Conservation (phyloP, 306 rosid species). For the Prunus mume region DNA sequence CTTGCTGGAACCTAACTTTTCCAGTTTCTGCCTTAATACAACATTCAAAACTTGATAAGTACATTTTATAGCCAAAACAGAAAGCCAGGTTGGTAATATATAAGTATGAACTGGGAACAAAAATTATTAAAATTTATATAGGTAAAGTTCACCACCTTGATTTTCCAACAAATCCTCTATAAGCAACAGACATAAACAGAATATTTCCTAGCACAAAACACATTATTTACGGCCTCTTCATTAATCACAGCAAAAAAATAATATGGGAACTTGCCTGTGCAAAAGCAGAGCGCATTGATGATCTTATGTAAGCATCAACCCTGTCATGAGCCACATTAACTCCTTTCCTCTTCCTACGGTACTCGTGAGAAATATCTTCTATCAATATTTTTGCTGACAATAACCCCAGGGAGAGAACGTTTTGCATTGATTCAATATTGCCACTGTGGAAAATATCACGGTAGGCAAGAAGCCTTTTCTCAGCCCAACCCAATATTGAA, state of each 20-base stretch:
- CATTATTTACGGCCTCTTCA: neutral
- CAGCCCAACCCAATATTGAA: slow-evolving; percentile 68
- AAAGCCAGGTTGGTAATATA: neutral
- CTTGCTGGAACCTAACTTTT: slow-evolving; percentile 52
- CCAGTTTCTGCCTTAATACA: slow-evolving; percentile 61
- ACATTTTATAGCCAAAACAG: slow-evolving; percentile 7
- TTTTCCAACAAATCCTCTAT: neutral
- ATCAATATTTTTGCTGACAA: slow-evolving; percentile 65
- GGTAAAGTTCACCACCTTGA: neutral
- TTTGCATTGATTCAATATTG: slow-evolving; percentile 75
- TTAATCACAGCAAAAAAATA: neutral
- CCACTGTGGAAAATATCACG: slow-evolving; percentile 57
- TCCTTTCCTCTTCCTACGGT: slow-evolving; percentile 45
- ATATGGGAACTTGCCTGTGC: slow-evolving; percentile 68
- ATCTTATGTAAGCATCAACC: slow-evolving; percentile 77
- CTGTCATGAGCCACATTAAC: slow-evolving; percentile 44
- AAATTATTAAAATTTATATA: neutral
- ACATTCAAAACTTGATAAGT: slow-evolving; percentile 36
- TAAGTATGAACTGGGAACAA: too few species aligned
- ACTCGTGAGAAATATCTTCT: slow-evolving; percentile 49
- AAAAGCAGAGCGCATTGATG: slow-evolving; percentile 68
- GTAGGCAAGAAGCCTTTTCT: slow-evolving; percentile 77
- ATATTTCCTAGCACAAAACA: neutral
- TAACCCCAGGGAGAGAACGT: slow-evolving; percentile 63
- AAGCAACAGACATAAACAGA: neutral